Conservation (phyloP, 441 rosid species). For the Geranium incanum region DNA sequence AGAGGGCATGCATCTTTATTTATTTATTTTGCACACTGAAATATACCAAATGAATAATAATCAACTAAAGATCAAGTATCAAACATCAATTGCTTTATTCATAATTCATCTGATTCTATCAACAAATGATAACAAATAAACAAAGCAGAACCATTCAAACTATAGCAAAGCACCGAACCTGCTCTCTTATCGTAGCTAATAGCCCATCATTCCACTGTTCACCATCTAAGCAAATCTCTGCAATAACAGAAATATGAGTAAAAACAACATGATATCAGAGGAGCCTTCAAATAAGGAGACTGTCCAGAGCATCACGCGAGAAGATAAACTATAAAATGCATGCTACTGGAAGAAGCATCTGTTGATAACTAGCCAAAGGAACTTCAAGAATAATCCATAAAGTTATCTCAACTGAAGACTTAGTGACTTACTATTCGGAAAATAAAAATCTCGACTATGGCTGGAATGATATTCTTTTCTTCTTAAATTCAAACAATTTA, state of each 20-base stretch:
- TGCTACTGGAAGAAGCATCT: too few relatives aligned
- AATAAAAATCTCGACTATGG: neutral
- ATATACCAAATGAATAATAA: neutral
- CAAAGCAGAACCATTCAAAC: constrained; percentile 11
- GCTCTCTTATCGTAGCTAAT: constrained; percentile 83
- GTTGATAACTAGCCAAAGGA: neutral
- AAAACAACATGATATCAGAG: neutral
- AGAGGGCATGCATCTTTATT: neutral
- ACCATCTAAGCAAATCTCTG: constrained; percentile 72
- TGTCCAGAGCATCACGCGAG: neutral
- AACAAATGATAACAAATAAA: constrained; percentile 6
- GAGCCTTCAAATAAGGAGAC: neutral
- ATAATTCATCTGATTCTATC: constrained; percentile 1
- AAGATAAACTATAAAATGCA: neutral
- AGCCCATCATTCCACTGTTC: constrained; percentile 96
- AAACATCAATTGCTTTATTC: constrained; percentile 8
- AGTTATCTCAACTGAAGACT: neutral
- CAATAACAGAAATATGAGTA: constrained; percentile 10
- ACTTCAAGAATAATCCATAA: neutral
- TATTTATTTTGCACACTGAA: neutral
- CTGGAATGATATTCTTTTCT: neutral
- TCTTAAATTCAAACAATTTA: too few relatives aligned
- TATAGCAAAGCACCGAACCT: constrained; percentile 41
- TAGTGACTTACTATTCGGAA: neutral
- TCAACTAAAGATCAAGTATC: neutral